Conservation (phyloP, 169 alveolate genomes). For the Plasmodium gonderi region DNA sequence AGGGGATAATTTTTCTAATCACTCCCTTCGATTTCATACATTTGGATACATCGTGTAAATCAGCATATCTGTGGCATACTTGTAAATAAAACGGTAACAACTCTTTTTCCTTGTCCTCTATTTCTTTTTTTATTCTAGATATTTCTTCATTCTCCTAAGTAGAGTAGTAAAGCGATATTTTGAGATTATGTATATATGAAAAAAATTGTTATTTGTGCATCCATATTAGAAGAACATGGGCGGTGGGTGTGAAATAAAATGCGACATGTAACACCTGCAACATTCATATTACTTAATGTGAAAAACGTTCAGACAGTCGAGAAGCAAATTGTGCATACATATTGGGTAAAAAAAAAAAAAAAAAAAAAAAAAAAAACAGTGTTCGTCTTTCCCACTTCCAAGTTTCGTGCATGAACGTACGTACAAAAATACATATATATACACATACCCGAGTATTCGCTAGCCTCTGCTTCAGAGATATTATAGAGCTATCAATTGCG, state of each 20-base stretch:
- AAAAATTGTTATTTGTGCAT: too few relatives aligned
- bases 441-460: conserved; percentile 27
- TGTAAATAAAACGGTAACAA: conserved; percentile 79
- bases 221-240: too few relatives aligned
- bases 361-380: too few relatives aligned
- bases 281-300: too few relatives aligned
- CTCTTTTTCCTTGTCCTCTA: conserved; percentile 77
- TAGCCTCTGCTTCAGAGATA: conserved; percentile 57
- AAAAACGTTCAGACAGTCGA: too few relatives aligned
- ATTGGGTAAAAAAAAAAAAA: too few relatives aligned
- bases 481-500: conserved; percentile 76
- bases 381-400: neutral
- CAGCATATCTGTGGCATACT: conserved; percentile 88
- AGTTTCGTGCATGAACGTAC: neutral
- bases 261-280: too few relatives aligned
- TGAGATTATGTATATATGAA: too few relatives aligned
- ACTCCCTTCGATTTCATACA: conserved; percentile 90
- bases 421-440: neutral
- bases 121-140: conserved; percentile 71
- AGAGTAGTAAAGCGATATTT: conserved; percentile 54
- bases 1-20: conserved; percentile 81
- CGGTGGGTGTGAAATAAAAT: too few relatives aligned
- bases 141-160: conserved; percentile 50
- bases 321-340: too few relatives aligned
- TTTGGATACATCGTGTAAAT: conserved; percentile 87